Conservation (phyloP, 345 rosid genomes). For the Mercurialis annua region DNA sequence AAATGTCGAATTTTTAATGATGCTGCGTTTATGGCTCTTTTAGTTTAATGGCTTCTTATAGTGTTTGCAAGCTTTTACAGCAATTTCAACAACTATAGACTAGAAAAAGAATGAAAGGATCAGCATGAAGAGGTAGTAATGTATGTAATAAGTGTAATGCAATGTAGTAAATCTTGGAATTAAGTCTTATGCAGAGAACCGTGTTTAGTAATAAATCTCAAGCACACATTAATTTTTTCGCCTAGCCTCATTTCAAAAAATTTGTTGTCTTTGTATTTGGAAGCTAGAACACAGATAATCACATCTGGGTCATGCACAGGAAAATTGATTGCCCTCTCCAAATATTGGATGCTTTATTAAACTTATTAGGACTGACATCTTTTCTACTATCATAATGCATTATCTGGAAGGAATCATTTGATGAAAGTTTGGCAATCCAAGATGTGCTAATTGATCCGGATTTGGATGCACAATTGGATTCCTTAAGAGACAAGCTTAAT, state of each 20-base stretch:
- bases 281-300: not conserved
- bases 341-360: not conserved
- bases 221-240: not conserved
- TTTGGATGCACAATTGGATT: slow-evolving; percentile 61
- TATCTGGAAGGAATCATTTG: slow-evolving; percentile 38
- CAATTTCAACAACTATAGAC: not conserved
- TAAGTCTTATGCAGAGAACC: not conserved
- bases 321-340: not conserved
- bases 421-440: slow-evolving; percentile 27
- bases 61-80: not conserved
- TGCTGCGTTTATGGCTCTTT: not conserved
- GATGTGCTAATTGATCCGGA: slow-evolving; percentile 43
- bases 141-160: not conserved
- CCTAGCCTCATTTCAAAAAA: not conserved
- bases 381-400: not conserved
- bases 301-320: not conserved
- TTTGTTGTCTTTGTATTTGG: not conserved
- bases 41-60: not conserved
- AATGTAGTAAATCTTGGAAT: not conserved
- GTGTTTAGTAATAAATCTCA: not conserved
- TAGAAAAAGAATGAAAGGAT: not conserved
- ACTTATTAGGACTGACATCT: not conserved
- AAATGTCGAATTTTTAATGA: not conserved
- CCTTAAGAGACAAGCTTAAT: slow-evolving; percentile 56
- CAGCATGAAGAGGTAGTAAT: too few species aligned